Conservation (phyloP, 2,329 filamentous ascomycete species). For the Aspergillus sp. region DNA sequence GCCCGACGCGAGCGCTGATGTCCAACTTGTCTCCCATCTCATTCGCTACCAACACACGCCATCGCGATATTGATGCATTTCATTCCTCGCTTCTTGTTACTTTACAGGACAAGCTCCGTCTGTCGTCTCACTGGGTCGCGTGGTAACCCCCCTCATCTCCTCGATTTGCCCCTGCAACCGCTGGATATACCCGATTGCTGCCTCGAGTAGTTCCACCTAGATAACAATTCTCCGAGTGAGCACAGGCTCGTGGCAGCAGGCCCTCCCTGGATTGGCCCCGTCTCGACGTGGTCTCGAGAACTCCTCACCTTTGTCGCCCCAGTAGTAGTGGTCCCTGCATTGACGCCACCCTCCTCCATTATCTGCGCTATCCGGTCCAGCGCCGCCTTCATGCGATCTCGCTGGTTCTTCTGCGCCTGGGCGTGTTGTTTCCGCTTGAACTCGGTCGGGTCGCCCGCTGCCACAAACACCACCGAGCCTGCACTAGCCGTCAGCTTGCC, state of each 20-base stretch:
- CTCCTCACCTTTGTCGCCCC: slow-evolving; percentile 12
- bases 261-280: slow-evolving; percentile 2
- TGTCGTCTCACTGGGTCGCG: neutral
- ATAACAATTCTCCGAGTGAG: neutral
- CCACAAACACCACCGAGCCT: slow-evolving; percentile 3
- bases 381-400: slow-evolving; percentile 17
- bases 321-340: neutral
- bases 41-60: neutral
- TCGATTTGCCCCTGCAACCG: slow-evolving; percentile 16
- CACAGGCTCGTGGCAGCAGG: neutral
- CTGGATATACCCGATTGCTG: slow-evolving; percentile 22
- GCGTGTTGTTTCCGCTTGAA: slow-evolving; percentile 17
- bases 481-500: neutral
- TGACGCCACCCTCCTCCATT: slow-evolving; percentile 10
- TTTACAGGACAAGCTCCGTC: neutral
- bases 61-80: no score
- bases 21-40: no score
- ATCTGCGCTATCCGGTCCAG: slow-evolving; percentile 15
- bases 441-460: slow-evolving; percentile 7
- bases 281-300: neutral
- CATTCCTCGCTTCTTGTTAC: neutral
- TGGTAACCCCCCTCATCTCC: slow-evolving; percentile 1
- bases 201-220: slow-evolving; percentile 22
- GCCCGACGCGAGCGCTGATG: neutral
- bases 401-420: slow-evolving; percentile 16